phyloP scores from a whole-genome alignment of 768 basidiomycete genomes.

The Leccinum obscurum region DNA sequence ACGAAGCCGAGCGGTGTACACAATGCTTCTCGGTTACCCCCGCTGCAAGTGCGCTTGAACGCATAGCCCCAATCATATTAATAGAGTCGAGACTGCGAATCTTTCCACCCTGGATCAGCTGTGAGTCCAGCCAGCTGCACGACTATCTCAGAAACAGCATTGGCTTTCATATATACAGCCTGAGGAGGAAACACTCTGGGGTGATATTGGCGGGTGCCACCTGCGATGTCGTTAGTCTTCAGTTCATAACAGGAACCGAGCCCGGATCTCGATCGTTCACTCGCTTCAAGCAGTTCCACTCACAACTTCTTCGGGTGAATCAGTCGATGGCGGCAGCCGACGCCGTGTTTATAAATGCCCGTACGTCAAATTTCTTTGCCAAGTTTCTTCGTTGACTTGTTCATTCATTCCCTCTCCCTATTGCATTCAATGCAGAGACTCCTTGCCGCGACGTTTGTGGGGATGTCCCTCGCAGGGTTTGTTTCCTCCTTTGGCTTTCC shows the following conservation, averaged over 20 bases:
- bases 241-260: background rate
- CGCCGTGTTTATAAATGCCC: slow-evolving; percentile 20
- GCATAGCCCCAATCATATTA: slow-evolving; percentile 3
- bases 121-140: background rate
- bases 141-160: background rate
- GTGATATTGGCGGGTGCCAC: too few species aligned
- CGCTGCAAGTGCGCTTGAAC: background rate
- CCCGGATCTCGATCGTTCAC: background rate
- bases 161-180: background rate
- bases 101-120: background rate
- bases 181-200: background rate
- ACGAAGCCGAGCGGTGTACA: background rate
- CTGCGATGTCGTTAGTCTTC: too few species aligned
- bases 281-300: background rate
- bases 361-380: background rate
- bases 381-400: background rate
- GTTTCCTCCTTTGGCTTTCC: slow-evolving; percentile 55
- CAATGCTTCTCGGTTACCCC: background rate
- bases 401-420: slow-evolving; percentile 51
- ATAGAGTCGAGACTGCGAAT: slow-evolving; percentile 1
- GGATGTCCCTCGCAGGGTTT: slow-evolving; percentile 27
- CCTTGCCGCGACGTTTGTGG: slow-evolving; percentile 23
- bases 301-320: background rate
- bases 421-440: slow-evolving; percentile 28
- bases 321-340: background rate